phyloP scores from a whole-genome alignment of 2,329 filamentous ascomycete species.

The Pestalotiopsis sp. region DNA sequence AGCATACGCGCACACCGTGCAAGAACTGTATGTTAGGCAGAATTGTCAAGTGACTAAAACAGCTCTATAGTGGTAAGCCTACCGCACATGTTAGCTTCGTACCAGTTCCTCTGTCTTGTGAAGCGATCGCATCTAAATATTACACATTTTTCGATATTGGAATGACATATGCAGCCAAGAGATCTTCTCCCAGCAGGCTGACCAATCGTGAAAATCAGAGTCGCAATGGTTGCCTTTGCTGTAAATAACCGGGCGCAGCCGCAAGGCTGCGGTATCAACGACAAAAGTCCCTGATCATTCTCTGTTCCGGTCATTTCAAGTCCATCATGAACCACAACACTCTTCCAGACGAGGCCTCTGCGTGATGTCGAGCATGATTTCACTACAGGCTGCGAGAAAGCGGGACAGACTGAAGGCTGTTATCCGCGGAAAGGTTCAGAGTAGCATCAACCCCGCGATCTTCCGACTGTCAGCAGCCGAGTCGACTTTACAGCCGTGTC shows the following conservation, averaged over 20 bases:
- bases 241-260: background rate
- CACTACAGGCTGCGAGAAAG: background rate
- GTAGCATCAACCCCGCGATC: background rate
- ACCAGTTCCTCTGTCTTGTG: too few relatives aligned
- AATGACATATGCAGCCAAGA: too few relatives aligned
- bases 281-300: background rate
- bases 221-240: background rate
- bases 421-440: background rate
- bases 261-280: background rate
- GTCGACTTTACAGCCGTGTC: background rate
- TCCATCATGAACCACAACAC: too few relatives aligned
- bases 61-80: too few relatives aligned
- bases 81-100: too few relatives aligned
- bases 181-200: background rate
- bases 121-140: too few relatives aligned
- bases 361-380: too few relatives aligned
- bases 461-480: background rate
- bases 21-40: too few relatives aligned
- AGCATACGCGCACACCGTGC: too few relatives aligned
- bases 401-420: background rate
- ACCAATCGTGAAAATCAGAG: background rate
- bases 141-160: too few relatives aligned
- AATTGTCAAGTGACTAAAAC: too few relatives aligned
- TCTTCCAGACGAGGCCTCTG: too few relatives aligned
- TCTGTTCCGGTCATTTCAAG: background rate